These are phyloP conservation scores for Irpex sp. DNA, from an alignment of 1,284 basidiomycete genomes.

Conservation along the genomic window DNA sequence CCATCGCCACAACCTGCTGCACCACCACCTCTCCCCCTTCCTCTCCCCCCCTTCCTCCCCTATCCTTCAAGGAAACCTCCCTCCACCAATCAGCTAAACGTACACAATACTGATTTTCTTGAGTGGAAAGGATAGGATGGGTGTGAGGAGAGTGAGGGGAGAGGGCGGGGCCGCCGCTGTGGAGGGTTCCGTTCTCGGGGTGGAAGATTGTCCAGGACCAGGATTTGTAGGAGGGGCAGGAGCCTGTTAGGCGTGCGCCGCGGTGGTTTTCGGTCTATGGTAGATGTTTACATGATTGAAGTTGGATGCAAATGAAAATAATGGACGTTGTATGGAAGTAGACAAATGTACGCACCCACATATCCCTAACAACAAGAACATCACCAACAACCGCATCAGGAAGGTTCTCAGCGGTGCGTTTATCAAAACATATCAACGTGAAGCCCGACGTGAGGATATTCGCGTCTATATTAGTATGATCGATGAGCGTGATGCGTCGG, in stretches of 20 bases:
- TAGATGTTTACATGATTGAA: slow-evolving; percentile 20
- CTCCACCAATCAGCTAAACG: slow-evolving; percentile 55
- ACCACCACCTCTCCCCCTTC: slow-evolving; percentile 16
- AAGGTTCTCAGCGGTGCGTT: slow-evolving; percentile 41
- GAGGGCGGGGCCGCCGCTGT: slow-evolving; percentile 26
- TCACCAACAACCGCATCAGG: slow-evolving; percentile 43
- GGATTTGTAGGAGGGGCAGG: slow-evolving; percentile 21
- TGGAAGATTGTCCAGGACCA: slow-evolving; percentile 29
- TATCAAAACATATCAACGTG: slow-evolving; percentile 50
- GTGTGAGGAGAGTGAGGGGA: slow-evolving; percentile 22
- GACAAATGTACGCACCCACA: slow-evolving; percentile 11
- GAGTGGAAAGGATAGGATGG: slow-evolving; percentile 16
- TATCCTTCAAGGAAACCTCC: slow-evolving; percentile 21
- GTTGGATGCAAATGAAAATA: not conserved
- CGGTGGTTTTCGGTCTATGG: slow-evolving; percentile 26
- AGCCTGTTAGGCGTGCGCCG: slow-evolving; percentile 24
- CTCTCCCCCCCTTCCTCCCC: slow-evolving; percentile 14
- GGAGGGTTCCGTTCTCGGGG: slow-evolving; percentile 14
- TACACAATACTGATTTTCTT: slow-evolving; percentile 33
- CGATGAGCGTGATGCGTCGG: slow-evolving; percentile 34
- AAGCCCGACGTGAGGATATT: slow-evolving; percentile 25
- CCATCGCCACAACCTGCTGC: slow-evolving; percentile 18
- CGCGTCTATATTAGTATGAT: slow-evolving; percentile 37
- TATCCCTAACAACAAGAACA: slow-evolving; percentile 36
- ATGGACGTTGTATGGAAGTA: not conserved